A percentile compares a stretch with the other conserved stretches of the same genome.
phyloP scores from a whole-genome alignment of 1,284 basidiomycete genomes.

The Tetrapyrgos nigripes region DNA sequence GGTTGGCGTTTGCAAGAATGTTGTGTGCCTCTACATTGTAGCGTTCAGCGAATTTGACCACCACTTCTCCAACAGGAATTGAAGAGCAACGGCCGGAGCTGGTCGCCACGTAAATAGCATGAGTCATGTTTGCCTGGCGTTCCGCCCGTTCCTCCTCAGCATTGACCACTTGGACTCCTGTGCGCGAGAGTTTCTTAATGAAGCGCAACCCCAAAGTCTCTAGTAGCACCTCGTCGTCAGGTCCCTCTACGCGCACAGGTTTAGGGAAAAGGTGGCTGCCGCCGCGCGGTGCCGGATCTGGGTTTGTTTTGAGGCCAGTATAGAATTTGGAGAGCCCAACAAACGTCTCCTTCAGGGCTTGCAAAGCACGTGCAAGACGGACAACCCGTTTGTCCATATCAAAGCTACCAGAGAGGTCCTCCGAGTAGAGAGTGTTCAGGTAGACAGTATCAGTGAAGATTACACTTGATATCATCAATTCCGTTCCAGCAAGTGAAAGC shows the following conservation, averaged over 20 bases:
- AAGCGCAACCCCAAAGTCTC: constrained; percentile 2
- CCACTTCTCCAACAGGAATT: constrained; percentile 1
- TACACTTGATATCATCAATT: constrained; percentile 3
- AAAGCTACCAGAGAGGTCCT: constrained; percentile 8
- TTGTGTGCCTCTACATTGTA: constrained; percentile 11
- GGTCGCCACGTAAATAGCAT: constrained; percentile 6
- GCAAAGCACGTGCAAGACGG: neutral
- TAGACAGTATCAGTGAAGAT: constrained; percentile 11
- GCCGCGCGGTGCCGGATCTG: neutral
- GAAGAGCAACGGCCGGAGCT: neutral
- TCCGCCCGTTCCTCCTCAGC: too few relatives aligned
- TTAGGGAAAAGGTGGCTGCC: constrained; percentile 2
- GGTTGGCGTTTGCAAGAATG: neutral
- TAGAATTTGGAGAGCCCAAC: constrained; percentile 3
- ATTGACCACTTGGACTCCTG: neutral
- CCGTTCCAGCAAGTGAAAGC: constrained; percentile 7
- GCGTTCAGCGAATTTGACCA: constrained; percentile 4
- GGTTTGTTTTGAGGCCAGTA: too few relatives aligned
- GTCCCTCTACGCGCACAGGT: too few relatives aligned
- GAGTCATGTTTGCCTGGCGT: neutral
- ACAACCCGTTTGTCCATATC: constrained; percentile 9
- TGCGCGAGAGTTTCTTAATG: constrained; percentile 8
- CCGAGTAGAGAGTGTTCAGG: constrained; percentile 7
- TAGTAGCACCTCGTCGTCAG: neutral
- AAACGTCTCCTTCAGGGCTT: constrained; percentile 1